Conservation (phyloP, 306 rosid genomes). For the Rosa persica region DNA sequence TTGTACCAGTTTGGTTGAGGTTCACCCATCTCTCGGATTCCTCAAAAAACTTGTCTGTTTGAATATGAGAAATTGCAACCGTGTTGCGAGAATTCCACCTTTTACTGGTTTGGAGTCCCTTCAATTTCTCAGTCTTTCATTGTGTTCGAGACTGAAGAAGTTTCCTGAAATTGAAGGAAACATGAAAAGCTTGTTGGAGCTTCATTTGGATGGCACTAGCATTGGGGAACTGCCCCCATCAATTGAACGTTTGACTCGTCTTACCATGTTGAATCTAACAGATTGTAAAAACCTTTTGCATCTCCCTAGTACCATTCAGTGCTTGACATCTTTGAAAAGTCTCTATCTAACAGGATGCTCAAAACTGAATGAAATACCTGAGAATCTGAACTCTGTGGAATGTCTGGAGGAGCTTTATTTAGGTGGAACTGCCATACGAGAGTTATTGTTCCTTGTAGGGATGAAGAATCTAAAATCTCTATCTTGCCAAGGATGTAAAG, state of each 20-base stretch:
- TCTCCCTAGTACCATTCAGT: conserved; percentile 17
- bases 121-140: not conserved
- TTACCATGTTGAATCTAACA: conserved; percentile 3
- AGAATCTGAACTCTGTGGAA: not conserved
- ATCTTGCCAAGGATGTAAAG: not conserved
- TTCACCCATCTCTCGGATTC: conserved; percentile 12
- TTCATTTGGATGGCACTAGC: not conserved
- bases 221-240: not conserved
- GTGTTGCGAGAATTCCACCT: not conserved
- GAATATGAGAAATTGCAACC: conserved; percentile 12
- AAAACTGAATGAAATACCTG: not conserved
- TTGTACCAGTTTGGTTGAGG: conserved; percentile 11
- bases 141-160: not conserved
- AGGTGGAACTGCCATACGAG: conserved; percentile 9
- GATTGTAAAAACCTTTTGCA: conserved; percentile 14
- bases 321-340: conserved; percentile 16
- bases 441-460: conserved; percentile 4
- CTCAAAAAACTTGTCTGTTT: not conserved
- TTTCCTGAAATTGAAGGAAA: not conserved
- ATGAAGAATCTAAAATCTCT: not conserved
- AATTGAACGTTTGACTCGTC: not conserved
- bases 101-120: not conserved
- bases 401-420: not conserved
- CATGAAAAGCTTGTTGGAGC: not conserved
- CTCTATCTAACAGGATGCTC: conserved; percentile 26